Conservation (phyloP, 1,284 basidiomycete genomes). For the Flammula alnicola region DNA sequence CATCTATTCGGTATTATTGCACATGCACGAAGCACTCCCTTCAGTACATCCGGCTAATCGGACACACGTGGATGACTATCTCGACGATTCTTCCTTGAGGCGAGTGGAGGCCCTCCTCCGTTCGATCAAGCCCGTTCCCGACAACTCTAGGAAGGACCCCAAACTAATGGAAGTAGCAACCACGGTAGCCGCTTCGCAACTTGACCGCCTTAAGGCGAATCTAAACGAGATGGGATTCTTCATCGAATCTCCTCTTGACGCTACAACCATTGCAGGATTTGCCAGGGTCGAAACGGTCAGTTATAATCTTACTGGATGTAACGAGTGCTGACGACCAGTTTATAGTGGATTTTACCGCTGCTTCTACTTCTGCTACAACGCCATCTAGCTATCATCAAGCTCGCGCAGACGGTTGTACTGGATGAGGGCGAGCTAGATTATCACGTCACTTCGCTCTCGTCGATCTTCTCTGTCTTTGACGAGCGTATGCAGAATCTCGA, state of each 20-base stretch:
- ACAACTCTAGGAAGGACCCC: not conserved
- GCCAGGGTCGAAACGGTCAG: slow-evolving; percentile 16
- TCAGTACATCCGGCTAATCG: slow-evolving; percentile 9
- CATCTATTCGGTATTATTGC: slow-evolving; percentile 22
- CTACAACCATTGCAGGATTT: slow-evolving; percentile 6
- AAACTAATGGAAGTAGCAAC: slow-evolving; percentile 8
- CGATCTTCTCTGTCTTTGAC: slow-evolving; percentile 7
- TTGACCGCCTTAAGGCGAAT: slow-evolving; percentile 5
- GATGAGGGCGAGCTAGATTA: slow-evolving; percentile 2
- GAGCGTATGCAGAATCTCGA: slow-evolving; percentile 8
- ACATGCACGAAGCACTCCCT: slow-evolving; percentile 17
- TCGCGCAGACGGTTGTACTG: slow-evolving; percentile 7
- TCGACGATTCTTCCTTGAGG: not conserved
- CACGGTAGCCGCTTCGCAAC: not conserved
- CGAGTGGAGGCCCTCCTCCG: slow-evolving; percentile 16
- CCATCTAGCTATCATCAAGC: slow-evolving; percentile 11
- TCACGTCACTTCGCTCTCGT: slow-evolving; percentile 4
- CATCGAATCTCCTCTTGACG: slow-evolving; percentile 11
- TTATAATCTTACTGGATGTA: not conserved
- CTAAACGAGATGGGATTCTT: slow-evolving; percentile 11
- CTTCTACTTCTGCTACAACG: slow-evolving; percentile 7
- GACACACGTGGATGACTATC: slow-evolving; percentile 7
- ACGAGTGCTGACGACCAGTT: not conserved
- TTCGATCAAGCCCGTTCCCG: slow-evolving; percentile 10
- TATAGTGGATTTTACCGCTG: slow-evolving; percentile 17